Base-by-base conservation (phyloP, 2,329 filamentous ascomycete genomes). In the Cadophora sp. region DNA sequence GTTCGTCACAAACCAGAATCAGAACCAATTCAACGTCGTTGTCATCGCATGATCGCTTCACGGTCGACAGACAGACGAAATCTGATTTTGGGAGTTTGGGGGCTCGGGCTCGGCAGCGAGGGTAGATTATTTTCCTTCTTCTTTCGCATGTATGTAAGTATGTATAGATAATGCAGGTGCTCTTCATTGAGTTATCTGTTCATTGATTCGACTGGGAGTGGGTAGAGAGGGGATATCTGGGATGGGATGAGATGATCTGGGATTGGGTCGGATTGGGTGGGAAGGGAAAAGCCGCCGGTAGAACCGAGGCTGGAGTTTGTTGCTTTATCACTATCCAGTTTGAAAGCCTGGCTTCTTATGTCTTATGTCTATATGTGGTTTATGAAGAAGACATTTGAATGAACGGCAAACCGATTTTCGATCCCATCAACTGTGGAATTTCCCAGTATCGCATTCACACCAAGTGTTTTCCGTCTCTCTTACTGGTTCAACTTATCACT, bases 271-370 rank as follows among this genome's bases (percentile, higher is more conserved):
- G 61, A 70, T 59, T 69, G 43, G 43, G 8, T 22, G 43, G 43
- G 43, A 22, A 22, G n/a, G 43, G 43, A 48, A 48, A 22, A n/a
- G 71, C 69, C 66, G 68, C 68, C 71, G 72, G 72, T 72, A 73
- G 71, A 73, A 50, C 70, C 72, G 72, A 67, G 71, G 53, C 70
- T 70, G 63, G 70, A 69, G 29, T 64, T 55, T 55, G n/a, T 26
- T 26, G 34, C 34, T 29, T 29, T 53, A 7, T 11, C 26, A 4
- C 48, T 58, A 9, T 60, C 19, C 43, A 48, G 4, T 48, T 48
- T 1, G 43, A n/a, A 22, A 22, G 12, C 43, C 43, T n/a, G 12
- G n/a, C n/a, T n/a, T 43, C 37, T 34, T 11, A 34, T 34, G 14
- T 43, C 40, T 43, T 48, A 48, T 48, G 43, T 48, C n/a, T 48